Evolutionary conservation across 2,329 filamentous ascomycete species (phyloP).

Genomic region (Penicillium psychrosexuale): DNA sequence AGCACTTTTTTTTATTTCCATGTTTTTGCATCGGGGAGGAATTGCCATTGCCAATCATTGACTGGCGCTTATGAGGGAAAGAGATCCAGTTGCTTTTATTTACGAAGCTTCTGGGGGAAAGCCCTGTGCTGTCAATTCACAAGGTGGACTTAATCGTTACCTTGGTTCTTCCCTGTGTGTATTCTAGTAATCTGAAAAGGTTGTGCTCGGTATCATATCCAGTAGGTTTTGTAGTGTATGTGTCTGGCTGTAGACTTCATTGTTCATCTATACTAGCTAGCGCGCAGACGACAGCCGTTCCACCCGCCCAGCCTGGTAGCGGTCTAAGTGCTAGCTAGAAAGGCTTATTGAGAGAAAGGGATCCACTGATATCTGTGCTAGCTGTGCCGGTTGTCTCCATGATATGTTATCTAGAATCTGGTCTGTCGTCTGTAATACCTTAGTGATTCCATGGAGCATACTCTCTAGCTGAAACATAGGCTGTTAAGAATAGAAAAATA

Average conservation of each 20-base stretch:
- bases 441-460: too few species aligned
- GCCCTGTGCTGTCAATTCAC: constrained; percentile 82
- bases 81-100: constrained; percentile 67
- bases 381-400: too few species aligned
- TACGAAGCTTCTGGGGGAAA: constrained; percentile 71
- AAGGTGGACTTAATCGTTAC: constrained; percentile 88
- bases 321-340: too few species aligned
- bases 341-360: too few species aligned
- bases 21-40: constrained; percentile 35
- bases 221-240: constrained; percentile 14
- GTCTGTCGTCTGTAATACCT: too few species aligned
- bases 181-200: constrained; percentile 38
- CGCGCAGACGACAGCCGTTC: too few species aligned
- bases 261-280: too few species aligned
- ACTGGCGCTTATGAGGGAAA: constrained; percentile 98
- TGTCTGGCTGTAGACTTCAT: constrained; percentile 1
- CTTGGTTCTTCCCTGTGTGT: constrained; percentile 52
- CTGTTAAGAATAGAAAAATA: too few species aligned
- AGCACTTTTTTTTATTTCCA: constrained; percentile 28
- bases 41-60: constrained; percentile 52
- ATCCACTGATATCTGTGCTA: too few species aligned
- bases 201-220: constrained; percentile 33
- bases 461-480: too few species aligned
- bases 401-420: too few species aligned
- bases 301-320: too few species aligned